Conservation (phyloP, 2,329 filamentous ascomycete species). For the Capronia americana region DNA sequence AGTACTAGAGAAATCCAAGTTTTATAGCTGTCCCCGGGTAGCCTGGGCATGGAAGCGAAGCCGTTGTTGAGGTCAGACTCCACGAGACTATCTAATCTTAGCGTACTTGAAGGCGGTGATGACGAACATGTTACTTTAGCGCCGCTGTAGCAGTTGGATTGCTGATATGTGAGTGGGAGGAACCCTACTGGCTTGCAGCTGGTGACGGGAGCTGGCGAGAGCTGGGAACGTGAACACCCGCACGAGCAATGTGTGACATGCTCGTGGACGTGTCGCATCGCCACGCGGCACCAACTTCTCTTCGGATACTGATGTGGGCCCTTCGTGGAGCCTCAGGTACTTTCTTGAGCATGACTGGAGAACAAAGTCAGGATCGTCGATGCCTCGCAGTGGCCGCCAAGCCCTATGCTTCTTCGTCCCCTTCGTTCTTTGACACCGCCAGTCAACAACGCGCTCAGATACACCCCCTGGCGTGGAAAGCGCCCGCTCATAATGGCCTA, state of each 20-base stretch:
- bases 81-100: background rate
- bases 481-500: background rate
- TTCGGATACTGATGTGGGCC: background rate
- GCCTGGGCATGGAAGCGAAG: background rate
- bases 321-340: background rate
- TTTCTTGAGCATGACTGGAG: constrained; percentile 3
- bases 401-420: background rate
- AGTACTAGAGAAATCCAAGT: background rate
- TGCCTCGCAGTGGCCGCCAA: constrained; percentile 16
- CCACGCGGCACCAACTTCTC: background rate
- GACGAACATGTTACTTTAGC: background rate
- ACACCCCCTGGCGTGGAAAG: background rate
- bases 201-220: background rate
- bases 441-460: background rate
- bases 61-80: background rate
- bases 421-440: background rate
- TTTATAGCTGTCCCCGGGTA: background rate
- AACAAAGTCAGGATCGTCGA: constrained; percentile 8
- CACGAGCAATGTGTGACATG: background rate
- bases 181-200: background rate
- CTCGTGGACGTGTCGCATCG: background rate
- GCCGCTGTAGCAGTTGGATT: no score
- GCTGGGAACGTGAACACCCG: background rate
- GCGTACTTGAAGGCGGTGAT: background rate
- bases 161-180: no score